Base-by-base conservation (phyloP, 495 filamentous ascomycete genomes). In the Parathielavia hyrcaniae region DNA sequence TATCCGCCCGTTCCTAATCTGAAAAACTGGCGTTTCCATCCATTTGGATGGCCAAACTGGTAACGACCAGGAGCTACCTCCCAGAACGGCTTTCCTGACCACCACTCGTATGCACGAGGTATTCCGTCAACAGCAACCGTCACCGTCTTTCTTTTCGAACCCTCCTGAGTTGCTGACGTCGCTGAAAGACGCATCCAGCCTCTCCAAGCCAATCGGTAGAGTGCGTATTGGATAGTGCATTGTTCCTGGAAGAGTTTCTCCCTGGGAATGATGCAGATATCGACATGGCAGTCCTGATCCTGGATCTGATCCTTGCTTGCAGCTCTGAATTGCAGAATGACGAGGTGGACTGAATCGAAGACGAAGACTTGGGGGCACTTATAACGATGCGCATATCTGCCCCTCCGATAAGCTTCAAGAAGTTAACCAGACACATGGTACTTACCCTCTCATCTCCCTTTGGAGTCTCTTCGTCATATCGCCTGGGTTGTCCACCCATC, bases 171-270 rank as follows among this genome's bases (percentile, higher is more conserved):
- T 41, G 50, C 50, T 19, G 41, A 30, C 50, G 50, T 40, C 20
- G 36, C 50, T 17, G 35, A 53, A 38, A 53, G 50, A 41, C 36
- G 50, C 20, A 53, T 53, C 50, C 36, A 53, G 35, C 35, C 50
- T 41, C 50, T 53, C 50, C 36, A 53, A 53, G 50, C 50, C 23
- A 53, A 53, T 53, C 50, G 50, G 39, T 53, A 53, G 17, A 53
- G 50, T 41, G 36, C 50, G 50, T 53, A 53, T 30, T 53, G 4
- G 39, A 53, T 53, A 13, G 35, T 53, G 16, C 36, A 53, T 30
- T 53, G 17, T 22, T 41, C 50, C 36, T 5, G 19, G 36, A 14
- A 53, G 2, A n/a, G 19, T 26, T 38, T 35, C 35, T 53, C 35
- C 50, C 50, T 20, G 20, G 50, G 50, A 13, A 53, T 41, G 16